Base-by-base conservation (phyloP, 345 rosid species). In the Aquilaria sinensis region DNA sequence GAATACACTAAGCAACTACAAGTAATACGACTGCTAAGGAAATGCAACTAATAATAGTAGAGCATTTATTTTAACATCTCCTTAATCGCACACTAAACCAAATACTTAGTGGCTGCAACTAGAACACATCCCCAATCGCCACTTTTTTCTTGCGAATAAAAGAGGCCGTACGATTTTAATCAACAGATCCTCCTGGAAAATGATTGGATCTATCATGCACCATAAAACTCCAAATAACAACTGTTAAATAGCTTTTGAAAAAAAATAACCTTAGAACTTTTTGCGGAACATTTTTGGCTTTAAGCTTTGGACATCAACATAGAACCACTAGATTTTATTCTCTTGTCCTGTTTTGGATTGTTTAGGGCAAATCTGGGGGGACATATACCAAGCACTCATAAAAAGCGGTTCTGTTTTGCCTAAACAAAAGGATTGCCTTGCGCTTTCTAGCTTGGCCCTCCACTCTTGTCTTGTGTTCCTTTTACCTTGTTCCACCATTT, bases 361-460 rank as follows among this genome's bases (percentile, higher is more conserved):
- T 10, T 34, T 37, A 34, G 16, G 37, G 8, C 3, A 46, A 12
- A 49, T 65, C 53, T 61, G 58, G 56, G 56, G 61, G 31, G 64
- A 47, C 56, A 31, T 15, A 2, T 12, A 57, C 41, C 9, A 57
- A n/a, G 8, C 11, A 58, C 32, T 33, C 45, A 23, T 10, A 15
- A 30, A 63, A 63, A 41, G 2, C 45, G 10, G 15, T 50, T 51
- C 15, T 16, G 10, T 67, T 64, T 61, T 67, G 63, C 57, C 64
- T 50, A 62, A 65, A 30, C 45, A 61, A 57, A 51, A 75, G 70
- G 45, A 41, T 56, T 59, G 51, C 56, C 62, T 64, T 60, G 7
- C 66, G 69, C 76, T 74, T 74, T 77, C 66, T 64, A 71, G 79
- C 77, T 77, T 80, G 81, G 77, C 60, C 70, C 75, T 74, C 84